These are phyloP conservation scores for Trypanosoma mega DNA, from an alignment of 208 protist species.

Conservation along the genomic window DNA sequence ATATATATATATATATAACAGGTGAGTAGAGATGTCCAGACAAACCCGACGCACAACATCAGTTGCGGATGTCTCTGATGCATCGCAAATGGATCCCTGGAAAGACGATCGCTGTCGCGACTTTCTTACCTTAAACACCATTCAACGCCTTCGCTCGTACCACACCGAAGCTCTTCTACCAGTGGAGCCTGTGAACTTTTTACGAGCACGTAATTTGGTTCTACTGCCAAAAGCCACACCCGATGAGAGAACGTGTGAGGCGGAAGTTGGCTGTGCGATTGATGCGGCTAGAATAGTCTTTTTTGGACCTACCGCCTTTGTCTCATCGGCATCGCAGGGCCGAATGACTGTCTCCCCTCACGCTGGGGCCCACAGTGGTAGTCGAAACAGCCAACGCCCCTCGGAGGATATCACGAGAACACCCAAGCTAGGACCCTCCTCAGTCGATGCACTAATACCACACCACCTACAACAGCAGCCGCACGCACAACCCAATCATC, in stretches of 20 bases:
- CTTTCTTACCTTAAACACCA: constrained; percentile 83
- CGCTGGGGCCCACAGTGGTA: constrained; percentile 16
- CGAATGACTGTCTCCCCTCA: constrained; percentile 56
- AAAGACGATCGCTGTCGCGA: constrained; percentile 79
- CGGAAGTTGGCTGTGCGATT: constrained; percentile 46
- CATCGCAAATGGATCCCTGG: constrained; percentile 76
- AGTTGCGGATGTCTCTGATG: constrained; percentile 14
- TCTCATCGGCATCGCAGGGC: constrained; percentile 53
- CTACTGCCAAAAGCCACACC: constrained; percentile 58
- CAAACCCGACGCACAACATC: not conserved
- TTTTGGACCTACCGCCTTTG: constrained; percentile 64
- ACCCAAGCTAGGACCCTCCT: not conserved
- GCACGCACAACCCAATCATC: too few relatives aligned
- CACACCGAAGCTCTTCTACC: constrained; percentile 50
- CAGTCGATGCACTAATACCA: not conserved
- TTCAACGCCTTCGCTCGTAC: constrained; percentile 76
- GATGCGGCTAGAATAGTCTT: constrained; percentile 62
- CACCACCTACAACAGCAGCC: not conserved
- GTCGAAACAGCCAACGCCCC: constrained; percentile 1
- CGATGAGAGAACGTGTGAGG: constrained; percentile 51
- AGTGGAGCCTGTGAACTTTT: constrained; percentile 52
- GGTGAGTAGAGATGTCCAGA: constrained; percentile 1
- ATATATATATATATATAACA: not conserved
- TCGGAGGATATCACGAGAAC: not conserved
- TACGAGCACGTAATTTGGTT: constrained; percentile 60